Conservation (phyloP, 352 stramenopile genomes). For the Pythium coloratum region DNA sequence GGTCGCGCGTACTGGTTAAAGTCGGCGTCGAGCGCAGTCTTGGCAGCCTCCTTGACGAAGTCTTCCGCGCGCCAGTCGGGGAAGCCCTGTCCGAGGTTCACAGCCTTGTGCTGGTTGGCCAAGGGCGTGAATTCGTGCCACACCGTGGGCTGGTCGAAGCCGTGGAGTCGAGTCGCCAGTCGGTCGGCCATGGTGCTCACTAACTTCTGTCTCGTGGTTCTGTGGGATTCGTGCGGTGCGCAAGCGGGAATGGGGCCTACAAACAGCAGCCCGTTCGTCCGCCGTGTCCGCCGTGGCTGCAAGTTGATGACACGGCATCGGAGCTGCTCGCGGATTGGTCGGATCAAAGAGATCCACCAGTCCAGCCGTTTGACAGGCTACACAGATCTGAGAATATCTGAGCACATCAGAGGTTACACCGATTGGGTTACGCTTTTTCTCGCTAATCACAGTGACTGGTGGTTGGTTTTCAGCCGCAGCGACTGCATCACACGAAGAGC, state of each 20-base stretch:
- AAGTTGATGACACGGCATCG: conserved; percentile 9
- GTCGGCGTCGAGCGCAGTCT: conserved; percentile 91
- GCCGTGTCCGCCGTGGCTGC: background rate
- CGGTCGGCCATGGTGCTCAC: conserved; percentile 47
- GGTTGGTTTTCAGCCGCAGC: conserved; percentile 1
- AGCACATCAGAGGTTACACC: conserved; percentile 6
- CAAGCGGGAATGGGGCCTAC: background rate
- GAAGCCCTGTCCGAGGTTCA: conserved; percentile 96
- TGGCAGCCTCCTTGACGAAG: conserved; percentile 94
- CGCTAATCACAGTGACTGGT: background rate
- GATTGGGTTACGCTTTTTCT: background rate
- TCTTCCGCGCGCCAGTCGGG: conserved; percentile 92
- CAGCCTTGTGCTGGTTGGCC: conserved; percentile 78
- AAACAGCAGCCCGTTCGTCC: background rate
- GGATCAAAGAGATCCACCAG: background rate
- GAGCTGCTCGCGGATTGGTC: conserved; percentile 15
- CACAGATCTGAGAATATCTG: background rate
- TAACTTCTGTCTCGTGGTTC: background rate
- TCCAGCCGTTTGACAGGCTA: background rate
- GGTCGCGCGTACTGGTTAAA: conserved; percentile 94
- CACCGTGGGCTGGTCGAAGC: conserved; percentile 79
- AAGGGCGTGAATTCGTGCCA: conserved; percentile 91
- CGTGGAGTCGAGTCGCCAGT: conserved; percentile 57
- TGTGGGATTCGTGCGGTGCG: background rate
- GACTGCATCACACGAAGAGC: background rate